phyloP scores from a whole-genome alignment of 1,139 yeast genomes.

The Yamadazyma atmosphaerica region DNA sequence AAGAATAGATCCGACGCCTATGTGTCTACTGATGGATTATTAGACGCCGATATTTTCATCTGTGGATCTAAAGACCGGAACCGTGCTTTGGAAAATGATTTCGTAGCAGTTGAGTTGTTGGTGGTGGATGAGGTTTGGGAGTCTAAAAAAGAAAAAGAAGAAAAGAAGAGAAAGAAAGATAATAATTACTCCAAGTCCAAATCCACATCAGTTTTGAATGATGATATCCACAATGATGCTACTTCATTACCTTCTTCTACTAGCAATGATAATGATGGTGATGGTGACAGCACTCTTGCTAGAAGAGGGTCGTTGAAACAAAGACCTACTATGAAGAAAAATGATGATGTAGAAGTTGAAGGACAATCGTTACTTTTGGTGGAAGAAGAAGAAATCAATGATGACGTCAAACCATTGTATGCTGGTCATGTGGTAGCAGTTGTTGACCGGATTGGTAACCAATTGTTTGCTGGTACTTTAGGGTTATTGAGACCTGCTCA shows the following conservation, averaged over 20 bases:
- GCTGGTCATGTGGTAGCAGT: slow-evolving; percentile 99
- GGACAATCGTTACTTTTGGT: slow-evolving; percentile 89
- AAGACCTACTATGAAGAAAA: slow-evolving; percentile 97
- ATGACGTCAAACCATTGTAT: slow-evolving; percentile 87
- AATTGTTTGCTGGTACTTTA: slow-evolving; percentile 87
- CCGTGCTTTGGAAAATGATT: slow-evolving; percentile 94
- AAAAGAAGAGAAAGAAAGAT: slow-evolving; percentile 92
- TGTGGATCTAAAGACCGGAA: slow-evolving; percentile 99
- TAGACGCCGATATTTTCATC: slow-evolving; percentile 94
- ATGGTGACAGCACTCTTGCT: slow-evolving; percentile 43
- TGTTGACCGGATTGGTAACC: slow-evolving; percentile 96
- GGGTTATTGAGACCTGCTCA: slow-evolving; percentile 95
- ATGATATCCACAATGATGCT: slow-evolving; percentile 72
- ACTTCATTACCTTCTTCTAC: slow-evolving; percentile 44
- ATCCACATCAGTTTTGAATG: slow-evolving; percentile 43
- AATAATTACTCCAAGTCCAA: slow-evolving; percentile 38
- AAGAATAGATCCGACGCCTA: slow-evolving; percentile 97
- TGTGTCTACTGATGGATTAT: slow-evolving; percentile 91
- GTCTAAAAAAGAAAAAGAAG: slow-evolving; percentile 94
- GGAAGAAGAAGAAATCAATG: slow-evolving; percentile 95
- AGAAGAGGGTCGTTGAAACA: slow-evolving; percentile 92
- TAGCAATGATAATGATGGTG: slow-evolving; percentile 21
- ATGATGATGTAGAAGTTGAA: slow-evolving; percentile 97
- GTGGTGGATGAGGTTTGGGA: slow-evolving; percentile 98
- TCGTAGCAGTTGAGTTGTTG: slow-evolving; percentile 90